Evolutionary conservation across 768 basidiomycete species (phyloP).

Genomic region (Boletus pseudo-olivaceus): DNA sequence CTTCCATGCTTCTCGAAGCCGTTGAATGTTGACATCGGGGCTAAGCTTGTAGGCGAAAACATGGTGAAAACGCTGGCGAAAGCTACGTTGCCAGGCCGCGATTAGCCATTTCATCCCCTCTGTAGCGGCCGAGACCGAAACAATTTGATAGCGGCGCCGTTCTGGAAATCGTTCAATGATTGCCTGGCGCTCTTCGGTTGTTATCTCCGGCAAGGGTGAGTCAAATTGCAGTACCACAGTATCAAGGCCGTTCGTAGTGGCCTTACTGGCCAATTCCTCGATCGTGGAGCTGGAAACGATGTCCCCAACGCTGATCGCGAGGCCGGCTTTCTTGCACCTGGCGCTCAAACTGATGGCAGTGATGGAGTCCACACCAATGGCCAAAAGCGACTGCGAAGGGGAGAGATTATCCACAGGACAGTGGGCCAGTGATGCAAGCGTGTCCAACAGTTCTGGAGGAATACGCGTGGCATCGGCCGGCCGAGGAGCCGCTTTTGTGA

Average conservation of each 20-base stretch:
- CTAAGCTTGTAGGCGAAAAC: slow-evolving; percentile 40
- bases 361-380: slow-evolving; percentile 49
- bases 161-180: slow-evolving; percentile 16
- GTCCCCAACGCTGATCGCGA: slow-evolving; percentile 35
- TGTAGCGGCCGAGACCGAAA: slow-evolving; percentile 20
- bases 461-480: not conserved
- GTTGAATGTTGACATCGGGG: slow-evolving; percentile 25
- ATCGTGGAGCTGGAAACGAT: slow-evolving; percentile 41
- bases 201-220: not conserved
- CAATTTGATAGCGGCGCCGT: slow-evolving; percentile 9
- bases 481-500: not conserved
- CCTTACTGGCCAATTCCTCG: slow-evolving; percentile 22
- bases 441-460: slow-evolving; percentile 6
- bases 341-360: slow-evolving; percentile 44
- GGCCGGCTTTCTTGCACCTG: slow-evolving; percentile 36
- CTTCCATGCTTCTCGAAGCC: slow-evolving; percentile 37
- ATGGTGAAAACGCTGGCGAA: slow-evolving; percentile 41
- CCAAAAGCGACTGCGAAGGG: slow-evolving; percentile 34
- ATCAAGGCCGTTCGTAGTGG: not conserved
- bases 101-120: slow-evolving; percentile 37
- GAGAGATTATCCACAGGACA: slow-evolving; percentile 30
- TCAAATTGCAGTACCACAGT: not conserved
- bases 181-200: slow-evolving; percentile 11
- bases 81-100: slow-evolving; percentile 43
- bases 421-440: slow-evolving; percentile 20